These are phyloP conservation scores for Xylariaceae sp. DNA, from an alignment of 2,329 filamentous ascomycete genomes.

Conservation along the genomic window DNA sequence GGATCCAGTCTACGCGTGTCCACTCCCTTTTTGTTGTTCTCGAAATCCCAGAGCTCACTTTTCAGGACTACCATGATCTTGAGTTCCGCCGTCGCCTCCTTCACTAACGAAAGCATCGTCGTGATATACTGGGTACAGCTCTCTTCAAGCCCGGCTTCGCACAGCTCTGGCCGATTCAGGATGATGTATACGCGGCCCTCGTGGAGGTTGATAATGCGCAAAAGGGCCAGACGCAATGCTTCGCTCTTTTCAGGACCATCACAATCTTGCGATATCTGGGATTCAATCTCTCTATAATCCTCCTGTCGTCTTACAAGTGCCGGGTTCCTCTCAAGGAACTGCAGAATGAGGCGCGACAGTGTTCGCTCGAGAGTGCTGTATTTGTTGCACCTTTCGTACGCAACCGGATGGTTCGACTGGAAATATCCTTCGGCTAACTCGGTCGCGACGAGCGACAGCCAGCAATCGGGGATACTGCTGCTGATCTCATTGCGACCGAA, in stretches of 20 bases:
- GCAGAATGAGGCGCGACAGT: constrained; percentile 5
- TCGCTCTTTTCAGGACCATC: background rate
- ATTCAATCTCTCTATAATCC: constrained; percentile 4
- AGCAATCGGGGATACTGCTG: constrained; percentile 2
- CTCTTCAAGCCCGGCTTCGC: constrained; percentile 2
- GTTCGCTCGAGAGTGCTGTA: constrained; percentile 10
- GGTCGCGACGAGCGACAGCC: constrained; percentile 3
- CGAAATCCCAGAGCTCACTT: constrained; percentile 9
- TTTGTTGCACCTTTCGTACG: constrained; percentile 1
- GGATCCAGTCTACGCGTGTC: background rate
- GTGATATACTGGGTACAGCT: constrained; percentile 10
- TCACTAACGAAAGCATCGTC: constrained; percentile 10
- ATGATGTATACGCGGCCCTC: constrained; percentile 2
- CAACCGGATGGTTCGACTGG: background rate
- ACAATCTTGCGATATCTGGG: background rate
- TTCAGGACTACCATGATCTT: constrained; percentile 8
- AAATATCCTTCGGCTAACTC: constrained; percentile 5
- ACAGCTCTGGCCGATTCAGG: constrained; percentile 12
- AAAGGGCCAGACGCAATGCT: constrained; percentile 6
- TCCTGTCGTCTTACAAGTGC: background rate
- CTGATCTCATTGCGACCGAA: constrained; percentile 12
- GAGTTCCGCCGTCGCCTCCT: background rate
- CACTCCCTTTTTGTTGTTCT: constrained; percentile 1
- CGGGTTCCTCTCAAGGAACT: constrained; percentile 9
- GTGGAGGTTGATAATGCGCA: constrained; percentile 3